A percentile compares a stretch with the other conserved stretches of the same genome.
These are phyloP conservation scores for Hagleromyces aurorensis DNA, from an alignment of 805 yeast species.

Conservation along the genomic window DNA sequence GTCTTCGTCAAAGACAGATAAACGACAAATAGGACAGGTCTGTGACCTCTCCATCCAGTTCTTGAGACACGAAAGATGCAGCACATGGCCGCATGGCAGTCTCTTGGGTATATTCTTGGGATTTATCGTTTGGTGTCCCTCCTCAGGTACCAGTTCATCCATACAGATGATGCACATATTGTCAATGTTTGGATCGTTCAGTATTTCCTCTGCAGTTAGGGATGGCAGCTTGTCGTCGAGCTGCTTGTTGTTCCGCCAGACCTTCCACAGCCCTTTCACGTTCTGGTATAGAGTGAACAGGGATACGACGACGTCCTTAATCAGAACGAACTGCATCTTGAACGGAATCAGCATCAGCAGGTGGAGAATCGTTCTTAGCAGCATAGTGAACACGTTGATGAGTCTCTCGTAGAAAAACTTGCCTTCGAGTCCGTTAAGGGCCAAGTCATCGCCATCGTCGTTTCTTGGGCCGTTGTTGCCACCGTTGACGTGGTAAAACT, in stretches of 20 bases:
- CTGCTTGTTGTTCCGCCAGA: slow-evolving; percentile 43
- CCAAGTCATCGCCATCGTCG: slow-evolving; percentile 41
- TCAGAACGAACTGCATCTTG: slow-evolving; percentile 38
- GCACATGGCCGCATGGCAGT: slow-evolving; percentile 75
- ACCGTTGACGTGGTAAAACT: slow-evolving; percentile 30
- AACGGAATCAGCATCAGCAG: slow-evolving; percentile 41
- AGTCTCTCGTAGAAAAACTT: slow-evolving; percentile 52
- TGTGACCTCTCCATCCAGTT: slow-evolving; percentile 91
- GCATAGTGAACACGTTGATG: slow-evolving; percentile 45
- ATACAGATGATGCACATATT: slow-evolving; percentile 80
- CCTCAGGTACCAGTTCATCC: slow-evolving; percentile 63
- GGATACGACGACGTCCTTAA: slow-evolving; percentile 43
- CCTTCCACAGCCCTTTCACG: slow-evolving; percentile 32
- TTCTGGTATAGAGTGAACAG: slow-evolving; percentile 29
- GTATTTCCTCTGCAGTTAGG: slow-evolving; percentile 58
- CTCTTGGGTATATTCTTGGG: slow-evolving; percentile 59
- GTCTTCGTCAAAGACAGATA: slow-evolving; percentile 45
- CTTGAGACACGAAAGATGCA: slow-evolving; percentile 84
- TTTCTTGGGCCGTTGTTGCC: slow-evolving; percentile 10
- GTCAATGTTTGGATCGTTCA: slow-evolving; percentile 53
- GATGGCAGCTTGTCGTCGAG: slow-evolving; percentile 55
- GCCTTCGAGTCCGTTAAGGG: slow-evolving; percentile 51
- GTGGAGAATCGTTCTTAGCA: slow-evolving; percentile 40
- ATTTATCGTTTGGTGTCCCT: slow-evolving; percentile 10
- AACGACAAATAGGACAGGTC: slow-evolving; percentile 87